These are phyloP conservation scores for Neurospora sp. DNA, from an alignment of 2,329 filamentous ascomycete genomes.

Conservation along the genomic window DNA sequence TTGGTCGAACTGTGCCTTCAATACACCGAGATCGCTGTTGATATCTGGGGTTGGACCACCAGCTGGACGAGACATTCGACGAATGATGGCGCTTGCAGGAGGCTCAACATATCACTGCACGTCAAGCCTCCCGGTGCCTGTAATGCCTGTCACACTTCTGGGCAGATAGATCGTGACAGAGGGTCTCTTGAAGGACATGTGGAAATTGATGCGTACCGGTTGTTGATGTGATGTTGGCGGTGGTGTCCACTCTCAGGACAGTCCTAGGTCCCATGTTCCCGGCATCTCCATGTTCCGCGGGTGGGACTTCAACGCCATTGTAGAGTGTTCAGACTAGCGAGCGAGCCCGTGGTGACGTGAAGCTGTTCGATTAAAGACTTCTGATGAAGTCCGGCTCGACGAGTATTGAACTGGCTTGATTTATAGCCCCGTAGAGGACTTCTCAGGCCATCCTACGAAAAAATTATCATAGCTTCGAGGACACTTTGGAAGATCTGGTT, in stretches of 20 bases:
- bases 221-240: not conserved
- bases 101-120: not conserved
- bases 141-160: not conserved
- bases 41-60: not conserved
- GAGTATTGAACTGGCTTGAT: not conserved
- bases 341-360: not conserved
- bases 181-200: not conserved
- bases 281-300: not conserved
- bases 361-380: not conserved
- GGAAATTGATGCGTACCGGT: not conserved
- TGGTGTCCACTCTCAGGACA: not conserved
- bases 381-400: not conserved
- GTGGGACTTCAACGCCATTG: not conserved
- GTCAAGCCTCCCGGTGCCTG: not conserved
- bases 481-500: not conserved
- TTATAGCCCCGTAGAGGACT: not conserved
- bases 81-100: not conserved
- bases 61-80: not conserved
- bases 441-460: not conserved
- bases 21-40: not conserved
- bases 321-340: not conserved
- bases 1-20: not conserved
- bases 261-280: not conserved
- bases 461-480: not conserved
- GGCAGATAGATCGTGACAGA: not conserved